Evolutionary conservation across 2,329 filamentous ascomycete species (phyloP), one percentile per base, ranked within the genome.

Genomic region (Talaromyces sp.): DNA sequence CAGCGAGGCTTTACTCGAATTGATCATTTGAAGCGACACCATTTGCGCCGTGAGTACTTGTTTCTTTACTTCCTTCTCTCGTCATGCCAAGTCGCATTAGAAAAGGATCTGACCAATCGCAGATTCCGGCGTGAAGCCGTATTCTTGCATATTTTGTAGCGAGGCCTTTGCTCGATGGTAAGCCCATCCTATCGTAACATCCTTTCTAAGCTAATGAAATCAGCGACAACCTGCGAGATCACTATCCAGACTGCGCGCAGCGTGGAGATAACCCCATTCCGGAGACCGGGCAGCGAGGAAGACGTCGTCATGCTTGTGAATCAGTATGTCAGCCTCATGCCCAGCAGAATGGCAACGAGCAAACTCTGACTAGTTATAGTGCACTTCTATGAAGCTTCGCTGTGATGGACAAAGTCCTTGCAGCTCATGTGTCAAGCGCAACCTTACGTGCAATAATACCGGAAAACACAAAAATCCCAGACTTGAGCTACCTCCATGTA

Each of bases 111-210:
- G 58, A 65, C 43, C 53, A 34, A 49, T 49, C 53, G 64, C 70
- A 82, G 80, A 82, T 73, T 79, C 80, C 45, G 80, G 80, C 36
- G 71, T 81, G n/a, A 81, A 80, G 67, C 80, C 80, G 7, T 82
- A 82, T 68, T 77, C 78, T 1, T 82, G 80, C 67, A 66, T 80
- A 22, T 82, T 82, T 67, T 82, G 80, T 70, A 74, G 71, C 67
- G 77, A 80, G 61, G 73, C 79, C 1, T 82, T 82, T 71, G 78
- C 80, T 15, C 78, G 79, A 22, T 81, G 79, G 80, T 77, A 71
- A 69, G 75, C 74, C 58, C 4, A 29, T 51, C 36, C 10, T 3
- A 29, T 6, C 5, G 3, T 40, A 29, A 34, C 34, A 38, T 29
- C 40, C 31, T 3, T 22, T n/a, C 29, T 7, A 15, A 22, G 43